These are phyloP conservation scores for Secale cereale DNA, from an alignment of 176 grass and related monocot species.

Conservation along the genomic window DNA sequence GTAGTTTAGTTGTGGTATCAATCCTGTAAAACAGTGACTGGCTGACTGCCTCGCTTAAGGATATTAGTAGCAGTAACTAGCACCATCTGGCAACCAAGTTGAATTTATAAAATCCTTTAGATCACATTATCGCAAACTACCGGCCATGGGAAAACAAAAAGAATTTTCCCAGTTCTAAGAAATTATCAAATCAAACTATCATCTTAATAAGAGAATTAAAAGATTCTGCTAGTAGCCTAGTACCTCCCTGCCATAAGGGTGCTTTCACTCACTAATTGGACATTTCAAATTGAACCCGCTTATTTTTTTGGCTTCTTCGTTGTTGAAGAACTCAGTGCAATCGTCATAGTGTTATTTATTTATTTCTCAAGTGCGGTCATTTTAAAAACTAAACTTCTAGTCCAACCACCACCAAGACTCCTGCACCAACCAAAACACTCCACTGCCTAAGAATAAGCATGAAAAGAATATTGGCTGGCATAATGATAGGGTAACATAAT, in stretches of 20 bases:
- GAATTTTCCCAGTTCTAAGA: not conserved
- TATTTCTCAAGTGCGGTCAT: not conserved
- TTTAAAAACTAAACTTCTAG: conserved; percentile 7
- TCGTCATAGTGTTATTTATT: not conserved
- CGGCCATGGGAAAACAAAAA: not conserved
- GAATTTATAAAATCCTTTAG: not conserved
- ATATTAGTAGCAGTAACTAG: not conserved
- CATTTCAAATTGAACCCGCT: not conserved
- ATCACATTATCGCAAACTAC: not conserved
- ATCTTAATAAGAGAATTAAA: not conserved
- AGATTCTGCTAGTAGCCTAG: not conserved
- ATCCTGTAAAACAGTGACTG: not conserved
- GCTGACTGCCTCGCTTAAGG: not conserved
- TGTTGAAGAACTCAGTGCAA: not conserved
- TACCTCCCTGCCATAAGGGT: not conserved
- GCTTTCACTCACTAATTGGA: not conserved
- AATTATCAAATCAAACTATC: not conserved
- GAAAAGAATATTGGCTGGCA: not conserved
- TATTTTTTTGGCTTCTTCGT: not conserved
- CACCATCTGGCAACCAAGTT: not conserved
- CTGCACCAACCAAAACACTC: not conserved
- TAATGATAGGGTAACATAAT: not conserved
- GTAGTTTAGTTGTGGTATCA: conserved; percentile 2
- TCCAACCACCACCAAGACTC: not conserved
- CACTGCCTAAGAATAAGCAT: not conserved